Percentiles rank a stretch among this genome's conserved stretches.
Conservation (phyloP, 1,284 basidiomycete genomes). For the Rhodotorula sp. region DNA sequence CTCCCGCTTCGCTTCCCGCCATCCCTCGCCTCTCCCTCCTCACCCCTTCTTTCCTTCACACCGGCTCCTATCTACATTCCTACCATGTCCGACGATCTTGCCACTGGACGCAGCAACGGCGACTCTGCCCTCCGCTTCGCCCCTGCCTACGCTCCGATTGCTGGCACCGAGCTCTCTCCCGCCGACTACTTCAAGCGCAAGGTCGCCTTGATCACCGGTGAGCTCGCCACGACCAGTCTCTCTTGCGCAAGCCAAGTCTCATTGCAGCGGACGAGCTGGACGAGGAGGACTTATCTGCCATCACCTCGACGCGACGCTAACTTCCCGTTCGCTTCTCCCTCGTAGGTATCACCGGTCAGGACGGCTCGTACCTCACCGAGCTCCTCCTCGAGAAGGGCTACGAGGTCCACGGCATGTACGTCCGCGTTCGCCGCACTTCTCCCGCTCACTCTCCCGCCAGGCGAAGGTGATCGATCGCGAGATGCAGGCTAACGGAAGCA, state of each 20-base stretch:
- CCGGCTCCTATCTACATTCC: neutral
- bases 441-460: neutral
- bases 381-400: constrained; percentile 81
- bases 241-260: too few relatives aligned
- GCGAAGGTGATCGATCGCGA: too few relatives aligned
- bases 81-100: constrained; percentile 30
- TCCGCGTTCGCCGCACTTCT: neutral
- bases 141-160: constrained; percentile 6
- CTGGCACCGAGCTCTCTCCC: constrained; percentile 47
- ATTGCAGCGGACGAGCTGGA: too few relatives aligned
- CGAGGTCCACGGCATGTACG: constrained; percentile 66
- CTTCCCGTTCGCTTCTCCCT: neutral
- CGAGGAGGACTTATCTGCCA: too few relatives aligned
- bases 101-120: constrained; percentile 31
- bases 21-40: too few relatives aligned
- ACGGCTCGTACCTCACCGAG: constrained; percentile 86
- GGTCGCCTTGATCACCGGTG: constrained; percentile 83
- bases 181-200: constrained; percentile 80
- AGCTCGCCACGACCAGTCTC: constrained; percentile 27
- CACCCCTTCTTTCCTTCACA: neutral
- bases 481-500: neutral
- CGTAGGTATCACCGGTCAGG: constrained; percentile 84
- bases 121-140: constrained; percentile 25
- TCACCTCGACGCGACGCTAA: neutral
- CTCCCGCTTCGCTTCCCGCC: too few relatives aligned